Base-by-base conservation (phyloP, 1,284 basidiomycete genomes). In the Gomphus sp. region DNA sequence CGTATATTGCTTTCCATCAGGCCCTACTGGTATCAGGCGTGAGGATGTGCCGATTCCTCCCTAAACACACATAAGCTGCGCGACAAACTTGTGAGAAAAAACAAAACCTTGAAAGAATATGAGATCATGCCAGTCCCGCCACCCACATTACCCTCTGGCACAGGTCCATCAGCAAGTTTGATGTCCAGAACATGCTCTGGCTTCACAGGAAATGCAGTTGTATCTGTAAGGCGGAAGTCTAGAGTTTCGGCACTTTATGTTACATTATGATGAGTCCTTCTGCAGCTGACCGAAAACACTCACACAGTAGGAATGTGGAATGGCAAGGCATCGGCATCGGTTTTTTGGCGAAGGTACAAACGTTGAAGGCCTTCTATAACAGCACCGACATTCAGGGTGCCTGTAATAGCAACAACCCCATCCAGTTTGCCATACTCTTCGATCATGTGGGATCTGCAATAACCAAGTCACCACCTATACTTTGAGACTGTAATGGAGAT, bases 71-170 rank as follows among this genome's bases (percentile, higher is more conserved):
- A 39, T 48, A 28, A 39, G 50, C 36, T 52, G 36, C 10, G 22
- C 12, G 11, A 16, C n/a, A 36, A 33, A n/a, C 18, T 28, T 48
- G 18, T 18, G 28, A 48, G 31, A 12, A 2, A 34, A 52, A 31
- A 10, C 10, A 39, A 28, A 34, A 52, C 50, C 56, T 64, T 64
- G 48, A 54, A 62, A 16, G 62, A 62, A 58, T 59, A 60, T 12
- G 61, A 62, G 16, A 62, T 64, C 64, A 65, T 65, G 14, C 64
- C 64, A 22, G 64, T 64, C 2, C 64, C 64, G 14, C 64, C 64
- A 4, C 64, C 64, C 0, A 63, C 63, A 56, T 62, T 62, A 28
- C 64, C 64, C 55, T 65, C 64, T 8, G 59, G 58, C 11, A 65
- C 64, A 9, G 59, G 45, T 14, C 60, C 64, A 33, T 47, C 52